phyloP scores from a whole-genome alignment of 768 basidiomycete species.

The Phaeolepiota aurea region DNA sequence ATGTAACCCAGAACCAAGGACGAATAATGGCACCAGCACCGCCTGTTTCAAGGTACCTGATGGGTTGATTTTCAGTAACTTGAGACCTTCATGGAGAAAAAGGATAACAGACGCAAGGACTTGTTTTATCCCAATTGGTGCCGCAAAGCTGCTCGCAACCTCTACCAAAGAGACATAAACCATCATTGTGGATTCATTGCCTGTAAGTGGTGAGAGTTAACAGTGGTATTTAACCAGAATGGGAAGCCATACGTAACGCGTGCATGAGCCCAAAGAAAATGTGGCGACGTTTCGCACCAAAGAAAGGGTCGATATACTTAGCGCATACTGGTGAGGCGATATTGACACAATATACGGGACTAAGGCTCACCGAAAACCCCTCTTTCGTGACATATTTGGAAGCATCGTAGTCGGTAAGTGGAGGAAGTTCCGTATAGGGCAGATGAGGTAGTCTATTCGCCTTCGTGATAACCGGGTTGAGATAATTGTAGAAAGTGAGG shows the following conservation, averaged over 20 bases:
- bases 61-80: not conserved
- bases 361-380: slow-evolving; percentile 17
- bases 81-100: not conserved
- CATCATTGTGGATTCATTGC: slow-evolving; percentile 20
- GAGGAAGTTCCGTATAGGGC: slow-evolving; percentile 44
- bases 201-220: slow-evolving; percentile 6
- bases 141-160: slow-evolving; percentile 22
- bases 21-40: not conserved
- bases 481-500: slow-evolving; percentile 38
- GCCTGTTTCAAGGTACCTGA: slow-evolving; percentile 2
- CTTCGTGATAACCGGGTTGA: slow-evolving; percentile 40
- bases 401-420: slow-evolving; percentile 52
- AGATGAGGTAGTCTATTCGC: slow-evolving; percentile 38
- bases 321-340: slow-evolving; percentile 8
- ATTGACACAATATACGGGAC: slow-evolving; percentile 5
- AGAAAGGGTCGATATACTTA: slow-evolving; percentile 29
- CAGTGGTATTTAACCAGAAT: not conserved
- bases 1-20: slow-evolving; percentile 4
- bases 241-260: slow-evolving; percentile 18
- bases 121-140: slow-evolving; percentile 33
- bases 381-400: slow-evolving; percentile 12
- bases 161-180: slow-evolving; percentile 17
- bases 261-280: slow-evolving; percentile 38
- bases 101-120: slow-evolving; percentile 24
- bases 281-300: slow-evolving; percentile 30